Base-by-base conservation (phyloP, 352 stramenopile genomes). In the Pythium dissotocum region DNA sequence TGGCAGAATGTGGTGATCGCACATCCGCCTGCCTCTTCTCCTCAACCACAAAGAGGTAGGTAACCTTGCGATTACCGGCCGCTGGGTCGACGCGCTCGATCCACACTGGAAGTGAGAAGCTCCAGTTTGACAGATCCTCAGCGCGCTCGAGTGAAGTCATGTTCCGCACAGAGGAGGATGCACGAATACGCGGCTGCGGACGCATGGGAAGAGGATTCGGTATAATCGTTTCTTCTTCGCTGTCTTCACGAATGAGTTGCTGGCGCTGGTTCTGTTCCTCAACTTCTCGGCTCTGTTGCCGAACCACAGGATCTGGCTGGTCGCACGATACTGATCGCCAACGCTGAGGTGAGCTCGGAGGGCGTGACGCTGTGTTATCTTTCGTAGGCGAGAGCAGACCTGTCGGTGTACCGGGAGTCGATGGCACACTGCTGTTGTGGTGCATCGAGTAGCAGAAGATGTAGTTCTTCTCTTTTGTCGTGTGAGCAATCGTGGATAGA, bases 41-140 rank as follows among this genome's bases (percentile, higher is more conserved):
- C 32, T 79, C 67, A 9, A 92, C 80, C 1, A 72, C 72, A 35
- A 94, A 75, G 4, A 94, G 24, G 63, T 94, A 94, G 0, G 77
- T 78, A 16, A 94, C 75, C 61, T 89, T 89, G n/a, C 86, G 78
- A 26, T 77, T 78, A 2, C 83, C 83, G 10, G 73, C 76, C 6
- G 77, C 63, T 1, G 73, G 70, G 33, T 94, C 84, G 4, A 93
- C 85, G 9, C 75, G 80, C 46, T 94, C 86, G 18, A 93, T 64
- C 86, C 86, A 94, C 59, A 87, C 73, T n/a, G 79, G 73, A 4
- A 91, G 67, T 13, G 76, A 78, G 30, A 93, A 93, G 26, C 61
- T 69, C 54, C 90, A 72, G 49, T 67, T 76, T 18, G 46, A 59
- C 14, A 90, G 61, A 26, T 76, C 63, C 16, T 65, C 66, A 1